Evolutionary conservation across 2,329 filamentous ascomycete genomes (phyloP), one percentile per base, ranked within the genome.

Genomic region (Fusarium siculi): DNA sequence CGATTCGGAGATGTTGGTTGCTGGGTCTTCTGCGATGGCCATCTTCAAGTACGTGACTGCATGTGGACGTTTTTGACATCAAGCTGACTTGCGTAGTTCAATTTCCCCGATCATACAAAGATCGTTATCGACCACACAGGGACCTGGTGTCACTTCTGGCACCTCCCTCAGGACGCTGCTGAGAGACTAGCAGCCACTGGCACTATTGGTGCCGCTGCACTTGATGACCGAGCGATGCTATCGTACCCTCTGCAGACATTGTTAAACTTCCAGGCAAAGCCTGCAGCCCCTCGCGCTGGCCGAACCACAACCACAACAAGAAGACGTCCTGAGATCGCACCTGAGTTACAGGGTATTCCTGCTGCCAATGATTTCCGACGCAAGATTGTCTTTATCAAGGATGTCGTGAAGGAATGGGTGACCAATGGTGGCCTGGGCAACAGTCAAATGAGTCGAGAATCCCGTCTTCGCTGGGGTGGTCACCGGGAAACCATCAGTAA

Each of bases 71-170:
- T 12, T 14, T 30, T 2, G 36, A 36, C 36, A 34, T 25, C 18
- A 46, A 66, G 61, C 78, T 81, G 73, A 81, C 74, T 66, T 32
- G 42, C 28, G n/a, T 63, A 94, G 89, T 93, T 96, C 82, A 96
- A 96, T 83, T 96, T 96, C 81, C 93, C 93, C 5, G 93, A 96
- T 75, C 93, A 96, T 80, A 96, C 93, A 66, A 96, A 96, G 82
- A 89, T 96, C 61, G 92, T 96, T 18, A 84, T 96, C 32, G 93
- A 94, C 65, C 84, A 91, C 2, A 89, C 92, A 36, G 93, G 92
- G n/a, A 90, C 88, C 3, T 92, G 91, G 86, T 92, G 93, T 74
- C 92, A 93, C 79, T 94, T 95, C 79, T 93, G 93, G 84, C 92
- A 93, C 77, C 88, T 95, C 25, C 90, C 92, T 0, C 84, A 90